Base-by-base conservation (phyloP, 2,329 filamentous ascomycete genomes). In the Talaromyces sp. region DNA sequence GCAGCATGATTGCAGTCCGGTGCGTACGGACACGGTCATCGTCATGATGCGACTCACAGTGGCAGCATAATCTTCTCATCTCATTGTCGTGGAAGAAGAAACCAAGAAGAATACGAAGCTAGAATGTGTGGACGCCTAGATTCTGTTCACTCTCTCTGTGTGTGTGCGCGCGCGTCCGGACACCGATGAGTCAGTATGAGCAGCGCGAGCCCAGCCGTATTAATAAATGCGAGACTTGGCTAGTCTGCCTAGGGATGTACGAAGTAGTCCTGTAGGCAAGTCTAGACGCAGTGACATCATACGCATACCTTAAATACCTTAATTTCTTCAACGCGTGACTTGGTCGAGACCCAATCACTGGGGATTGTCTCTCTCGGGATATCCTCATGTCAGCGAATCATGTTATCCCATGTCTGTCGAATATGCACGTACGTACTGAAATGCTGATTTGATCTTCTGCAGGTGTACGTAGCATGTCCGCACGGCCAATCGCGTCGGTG, bases 281-380 rank as follows among this genome's bases (percentile, higher is more conserved):
- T 50, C 46, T 50, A 50, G 46, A 50, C 25, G 46, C 44, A 50
- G 25, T 50, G 46, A 50, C 46, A 50, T 50, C 46, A 50, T 50
- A 2, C 2, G 5, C 9, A 50, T n/a, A 50, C 46, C 25, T 50
- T 50, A 50, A 48, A 50, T 50, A 50, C 46, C 46, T 50, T 50
- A 50, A 50, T 50, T n/a, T 50, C 25, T 50, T 50, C 46, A 31
- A 12, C 25, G 21, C 23, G 44, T 48, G 44, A 48, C 44, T 48
- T 25, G 21, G 7, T 14, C 11, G 7, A 21, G 9, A 12, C 28
- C 23, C 44, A 48, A 28, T 48, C 18, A 46, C 12, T 11, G 14
- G 44, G 2, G 4, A 23, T 14, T n/a, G n/a, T n/a, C 9, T 5
- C 3, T n/a, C 18, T 46, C 42, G 42, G 44, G n/a, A 50, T 50